These are phyloP conservation scores for Lentinus brumalis DNA, from an alignment of 768 basidiomycete genomes.

Conservation along the genomic window DNA sequence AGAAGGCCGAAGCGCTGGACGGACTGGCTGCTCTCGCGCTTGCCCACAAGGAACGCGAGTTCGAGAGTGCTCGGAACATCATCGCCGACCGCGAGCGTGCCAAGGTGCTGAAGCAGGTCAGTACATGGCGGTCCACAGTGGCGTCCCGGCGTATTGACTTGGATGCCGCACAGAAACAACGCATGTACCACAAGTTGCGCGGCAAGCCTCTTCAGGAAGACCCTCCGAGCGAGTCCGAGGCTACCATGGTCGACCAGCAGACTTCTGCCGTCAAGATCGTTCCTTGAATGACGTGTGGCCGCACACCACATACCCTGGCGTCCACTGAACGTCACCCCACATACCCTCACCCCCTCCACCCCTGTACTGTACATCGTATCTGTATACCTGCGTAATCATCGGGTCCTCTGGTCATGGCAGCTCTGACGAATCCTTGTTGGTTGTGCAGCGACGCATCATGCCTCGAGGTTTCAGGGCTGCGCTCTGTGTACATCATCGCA, in stretches of 20 bases:
- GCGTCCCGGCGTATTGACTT: conserved; percentile 8
- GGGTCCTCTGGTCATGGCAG: no score
- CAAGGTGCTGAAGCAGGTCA: conserved; percentile 18
- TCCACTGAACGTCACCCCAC: background rate
- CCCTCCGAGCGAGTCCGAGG: conserved; percentile 16
- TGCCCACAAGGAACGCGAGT: conserved; percentile 27
- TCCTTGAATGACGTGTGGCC: background rate
- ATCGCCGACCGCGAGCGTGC: conserved; percentile 14
- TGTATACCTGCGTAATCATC: no score
- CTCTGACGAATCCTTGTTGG: no score
- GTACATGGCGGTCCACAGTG: background rate
- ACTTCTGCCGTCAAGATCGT: background rate
- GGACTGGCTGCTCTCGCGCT: conserved; percentile 17
- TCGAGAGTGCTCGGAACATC: conserved; percentile 21
- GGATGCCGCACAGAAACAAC: conserved; percentile 7
- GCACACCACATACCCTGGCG: background rate
- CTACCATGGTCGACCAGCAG: conserved; percentile 17
- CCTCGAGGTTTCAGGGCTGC: no score
- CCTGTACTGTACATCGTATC: background rate
- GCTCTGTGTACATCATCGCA: no score
- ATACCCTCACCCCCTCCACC: background rate
- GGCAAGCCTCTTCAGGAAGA: conserved; percentile 3
- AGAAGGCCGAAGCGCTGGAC: conserved; percentile 14
- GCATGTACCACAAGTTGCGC: conserved; percentile 10
- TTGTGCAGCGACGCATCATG: no score